Conservation (phyloP, 1,284 basidiomycete species). For the Lentinus polychrous region DNA sequence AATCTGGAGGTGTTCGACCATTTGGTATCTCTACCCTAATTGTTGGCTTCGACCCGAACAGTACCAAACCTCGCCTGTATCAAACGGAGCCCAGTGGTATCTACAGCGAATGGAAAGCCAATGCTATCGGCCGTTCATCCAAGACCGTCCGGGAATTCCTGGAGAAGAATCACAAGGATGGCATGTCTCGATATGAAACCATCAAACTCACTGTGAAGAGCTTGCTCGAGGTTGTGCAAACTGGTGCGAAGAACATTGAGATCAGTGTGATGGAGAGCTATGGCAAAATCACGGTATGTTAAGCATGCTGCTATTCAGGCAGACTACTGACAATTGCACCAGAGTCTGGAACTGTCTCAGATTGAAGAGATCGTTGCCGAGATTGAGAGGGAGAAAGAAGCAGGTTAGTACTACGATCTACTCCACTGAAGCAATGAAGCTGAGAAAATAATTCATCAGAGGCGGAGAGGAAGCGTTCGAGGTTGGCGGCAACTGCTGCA, state of each 20-base stretch:
- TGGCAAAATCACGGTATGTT: slow-evolving; percentile 78
- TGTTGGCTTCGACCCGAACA: slow-evolving; percentile 95
- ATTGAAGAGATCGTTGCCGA: slow-evolving; percentile 88
- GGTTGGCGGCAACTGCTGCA: slow-evolving; percentile 74
- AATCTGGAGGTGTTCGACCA: slow-evolving; percentile 97
- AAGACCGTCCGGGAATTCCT: slow-evolving; percentile 99
- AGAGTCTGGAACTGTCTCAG: slow-evolving; percentile 82
- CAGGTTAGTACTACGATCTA: slow-evolving; percentile 44
- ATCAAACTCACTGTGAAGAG: slow-evolving; percentile 97
- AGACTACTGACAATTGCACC: slow-evolving; percentile 3
- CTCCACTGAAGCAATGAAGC: not conserved
- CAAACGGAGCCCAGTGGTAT: slow-evolving; percentile 98
- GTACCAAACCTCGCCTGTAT: slow-evolving; percentile 84
- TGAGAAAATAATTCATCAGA: slow-evolving; percentile 36
- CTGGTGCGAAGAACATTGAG: slow-evolving; percentile 98
- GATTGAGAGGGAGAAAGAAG: slow-evolving; percentile 95
- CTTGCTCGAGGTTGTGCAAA: slow-evolving; percentile 96
- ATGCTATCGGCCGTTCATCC: slow-evolving; percentile 94
- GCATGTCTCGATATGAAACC: slow-evolving; percentile 80
- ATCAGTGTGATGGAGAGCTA: slow-evolving; percentile 95
- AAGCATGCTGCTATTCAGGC: not conserved
- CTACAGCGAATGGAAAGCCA: slow-evolving; percentile 99
- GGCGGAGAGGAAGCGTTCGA: slow-evolving; percentile 78
- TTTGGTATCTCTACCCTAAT: slow-evolving; percentile 98
- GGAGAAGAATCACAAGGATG: slow-evolving; percentile 97